Conservation (phyloP, 2,329 filamentous ascomycete genomes). For the Neofusicoccum sp. region DNA sequence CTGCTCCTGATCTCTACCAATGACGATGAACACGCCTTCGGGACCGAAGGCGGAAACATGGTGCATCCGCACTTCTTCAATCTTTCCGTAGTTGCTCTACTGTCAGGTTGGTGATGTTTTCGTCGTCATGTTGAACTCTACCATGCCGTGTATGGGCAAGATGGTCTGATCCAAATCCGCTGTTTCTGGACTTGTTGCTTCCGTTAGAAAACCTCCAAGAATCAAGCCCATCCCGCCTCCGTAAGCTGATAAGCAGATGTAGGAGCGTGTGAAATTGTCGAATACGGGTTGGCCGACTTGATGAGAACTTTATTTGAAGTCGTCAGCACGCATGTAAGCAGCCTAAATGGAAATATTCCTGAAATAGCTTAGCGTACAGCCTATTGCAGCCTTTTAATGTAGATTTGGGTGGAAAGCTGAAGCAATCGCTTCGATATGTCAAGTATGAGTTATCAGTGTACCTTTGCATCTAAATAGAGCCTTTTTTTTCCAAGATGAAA, state of each 20-base stretch:
- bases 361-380: too few species aligned
- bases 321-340: too few species aligned
- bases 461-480: too few species aligned
- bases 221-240: neutral
- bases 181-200: neutral
- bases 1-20: neutral
- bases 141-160: neutral
- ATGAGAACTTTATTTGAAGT: too few species aligned
- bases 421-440: too few species aligned
- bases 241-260: neutral
- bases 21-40: neutral
- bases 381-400: too few species aligned
- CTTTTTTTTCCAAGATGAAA: too few species aligned
- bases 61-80: conserved; percentile 1
- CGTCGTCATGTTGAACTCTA: neutral
- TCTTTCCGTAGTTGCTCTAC: neutral
- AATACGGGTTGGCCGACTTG: conserved; percentile 1
- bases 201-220: neutral
- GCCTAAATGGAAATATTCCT: too few species aligned
- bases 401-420: too few species aligned
- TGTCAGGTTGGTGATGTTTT: neutral
- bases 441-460: too few species aligned
- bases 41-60: neutral
- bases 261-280: conserved; percentile 1
- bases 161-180: conserved; percentile 1